Conservation (phyloP, 2,329 filamentous ascomycete genomes). For the Dactylonectria estremocensis region DNA sequence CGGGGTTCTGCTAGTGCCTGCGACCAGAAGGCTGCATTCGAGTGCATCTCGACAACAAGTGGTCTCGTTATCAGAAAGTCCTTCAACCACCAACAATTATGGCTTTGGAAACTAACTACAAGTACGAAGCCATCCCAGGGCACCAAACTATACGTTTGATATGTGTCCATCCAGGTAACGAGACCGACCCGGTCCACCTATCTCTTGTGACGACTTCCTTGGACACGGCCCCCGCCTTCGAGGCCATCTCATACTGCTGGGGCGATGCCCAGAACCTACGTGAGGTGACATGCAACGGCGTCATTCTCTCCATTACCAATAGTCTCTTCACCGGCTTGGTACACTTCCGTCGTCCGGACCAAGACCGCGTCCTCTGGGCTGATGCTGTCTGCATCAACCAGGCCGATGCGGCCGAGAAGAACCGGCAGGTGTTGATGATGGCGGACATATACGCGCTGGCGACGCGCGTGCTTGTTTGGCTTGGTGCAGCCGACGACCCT, state of each 20-base stretch:
- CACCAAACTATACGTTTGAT: background rate
- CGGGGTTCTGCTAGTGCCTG: too few species aligned
- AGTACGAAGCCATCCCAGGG: background rate
- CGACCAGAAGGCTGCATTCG: too few species aligned
- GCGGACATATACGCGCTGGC: background rate
- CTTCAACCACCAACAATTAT: background rate
- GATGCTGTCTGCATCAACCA: constrained; percentile 24
- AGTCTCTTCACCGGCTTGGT: constrained; percentile 8
- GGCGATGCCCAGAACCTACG: background rate
- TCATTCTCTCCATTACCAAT: background rate
- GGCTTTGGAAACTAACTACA: background rate
- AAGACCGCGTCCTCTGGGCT: constrained; percentile 9
- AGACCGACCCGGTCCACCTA: background rate
- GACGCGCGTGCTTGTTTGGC: constrained; percentile 5
- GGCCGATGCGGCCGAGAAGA: constrained; percentile 9
- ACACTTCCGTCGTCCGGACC: background rate
- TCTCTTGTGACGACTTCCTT: background rate
- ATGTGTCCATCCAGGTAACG: background rate
- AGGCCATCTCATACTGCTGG: constrained; percentile 16
- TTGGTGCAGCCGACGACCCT: background rate
- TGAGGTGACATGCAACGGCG: background rate
- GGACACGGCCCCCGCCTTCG: background rate
- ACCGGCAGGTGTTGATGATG: constrained; percentile 17
- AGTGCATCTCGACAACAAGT: too few species aligned
- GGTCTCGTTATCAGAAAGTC: too few species aligned